Percentiles rank a stretch among this genome's conserved stretches.
Conservation (phyloP, 1,284 basidiomycete species). For the Leccinum subrobustum region DNA sequence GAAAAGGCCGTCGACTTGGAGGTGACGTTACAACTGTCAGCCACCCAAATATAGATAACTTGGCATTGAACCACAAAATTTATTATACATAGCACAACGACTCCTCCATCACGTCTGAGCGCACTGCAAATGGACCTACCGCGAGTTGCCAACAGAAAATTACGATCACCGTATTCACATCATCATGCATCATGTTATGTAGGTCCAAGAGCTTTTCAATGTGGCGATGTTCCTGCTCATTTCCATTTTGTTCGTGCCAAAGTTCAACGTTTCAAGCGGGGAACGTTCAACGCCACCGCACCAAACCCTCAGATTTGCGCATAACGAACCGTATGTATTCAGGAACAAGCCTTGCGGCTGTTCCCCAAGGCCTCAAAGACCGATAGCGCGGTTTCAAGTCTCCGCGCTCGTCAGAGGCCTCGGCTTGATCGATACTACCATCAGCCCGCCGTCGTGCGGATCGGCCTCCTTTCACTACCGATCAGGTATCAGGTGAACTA, state of each 20-base stretch:
- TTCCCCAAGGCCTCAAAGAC: background rate
- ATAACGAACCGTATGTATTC: no score
- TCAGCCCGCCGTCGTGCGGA: background rate
- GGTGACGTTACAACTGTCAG: background rate
- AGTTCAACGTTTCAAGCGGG: background rate
- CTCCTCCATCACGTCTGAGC: no score
- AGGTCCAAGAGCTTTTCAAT: background rate
- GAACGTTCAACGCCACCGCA: background rate
- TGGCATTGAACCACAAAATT: no score
- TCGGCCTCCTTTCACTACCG: background rate
- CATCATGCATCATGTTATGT: background rate
- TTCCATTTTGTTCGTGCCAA: background rate
- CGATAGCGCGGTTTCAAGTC: background rate
- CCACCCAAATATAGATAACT: background rate
- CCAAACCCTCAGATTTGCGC: background rate
- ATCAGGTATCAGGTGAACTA: background rate
- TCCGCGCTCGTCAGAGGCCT: background rate
- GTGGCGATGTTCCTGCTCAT: background rate
- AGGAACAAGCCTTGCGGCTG: background rate
- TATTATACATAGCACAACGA: no score
- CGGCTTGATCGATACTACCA: background rate
- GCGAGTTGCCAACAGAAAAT: background rate
- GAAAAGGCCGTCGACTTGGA: background rate
- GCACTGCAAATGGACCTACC: background rate
- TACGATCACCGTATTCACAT: background rate